Evolutionary conservation across 176 grass and related monocot species (phyloP).

Genomic region (Ampelocalamus luodianensis): DNA sequence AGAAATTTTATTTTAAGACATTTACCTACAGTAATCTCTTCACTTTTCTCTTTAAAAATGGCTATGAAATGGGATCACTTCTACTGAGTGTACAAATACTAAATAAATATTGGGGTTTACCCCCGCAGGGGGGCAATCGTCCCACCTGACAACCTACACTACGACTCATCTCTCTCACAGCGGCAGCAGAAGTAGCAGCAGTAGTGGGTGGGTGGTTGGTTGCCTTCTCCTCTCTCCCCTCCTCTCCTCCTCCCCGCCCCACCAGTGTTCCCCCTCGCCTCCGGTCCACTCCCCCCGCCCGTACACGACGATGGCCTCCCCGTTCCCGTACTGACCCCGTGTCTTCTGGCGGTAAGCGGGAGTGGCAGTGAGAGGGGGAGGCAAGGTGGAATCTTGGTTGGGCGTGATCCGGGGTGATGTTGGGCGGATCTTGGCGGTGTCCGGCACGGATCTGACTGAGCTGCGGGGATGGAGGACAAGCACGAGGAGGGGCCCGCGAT

Average conservation of each 20-base stretch:
- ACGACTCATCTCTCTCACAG: not conserved
- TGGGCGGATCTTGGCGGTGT: slow-evolving; percentile 10
- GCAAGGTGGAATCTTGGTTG: not conserved
- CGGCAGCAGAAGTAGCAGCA: slow-evolving; percentile 8
- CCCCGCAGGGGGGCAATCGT: too few relatives aligned
- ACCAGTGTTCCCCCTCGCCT: not conserved
- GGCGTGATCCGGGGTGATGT: slow-evolving; percentile 11
- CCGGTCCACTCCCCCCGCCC: not conserved
- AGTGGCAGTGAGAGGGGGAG: too few relatives aligned
- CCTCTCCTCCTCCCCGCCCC: too few relatives aligned
- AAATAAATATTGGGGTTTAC: not conserved
- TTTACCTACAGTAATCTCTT: not conserved
- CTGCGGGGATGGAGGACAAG: slow-evolving; percentile 35
- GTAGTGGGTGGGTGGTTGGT: slow-evolving; percentile 21
- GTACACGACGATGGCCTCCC: not conserved
- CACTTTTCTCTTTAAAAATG: not conserved
- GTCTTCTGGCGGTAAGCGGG: too few relatives aligned
- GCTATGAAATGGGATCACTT: not conserved
- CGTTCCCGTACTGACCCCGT: not conserved
- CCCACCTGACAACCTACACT: not conserved
- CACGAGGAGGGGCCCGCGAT: not conserved
- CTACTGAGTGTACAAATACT: not conserved
- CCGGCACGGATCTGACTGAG: not conserved
- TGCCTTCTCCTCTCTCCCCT: not conserved
- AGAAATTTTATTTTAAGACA: too few relatives aligned